A percentile compares a stretch with the other conserved stretches of the same genome.
Conservation (phyloP, 768 basidiomycete species). For the Leucocoprinus sp. region DNA sequence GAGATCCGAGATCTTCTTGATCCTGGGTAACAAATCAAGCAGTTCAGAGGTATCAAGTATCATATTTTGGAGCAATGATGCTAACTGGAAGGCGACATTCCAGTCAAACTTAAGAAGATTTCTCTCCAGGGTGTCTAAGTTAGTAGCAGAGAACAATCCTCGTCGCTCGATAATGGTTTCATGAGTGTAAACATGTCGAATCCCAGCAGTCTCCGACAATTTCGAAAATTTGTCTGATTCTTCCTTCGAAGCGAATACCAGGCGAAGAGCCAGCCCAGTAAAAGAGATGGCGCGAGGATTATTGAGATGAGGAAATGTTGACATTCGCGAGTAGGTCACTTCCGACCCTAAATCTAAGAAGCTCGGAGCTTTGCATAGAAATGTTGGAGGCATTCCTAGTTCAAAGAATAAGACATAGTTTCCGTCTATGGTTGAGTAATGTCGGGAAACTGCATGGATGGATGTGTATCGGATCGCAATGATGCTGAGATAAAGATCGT, state of each 20-base stretch:
- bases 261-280: conserved; percentile 42
- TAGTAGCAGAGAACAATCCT: conserved; percentile 33
- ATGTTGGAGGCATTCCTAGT: conserved; percentile 27
- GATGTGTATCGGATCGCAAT: conserved; percentile 39
- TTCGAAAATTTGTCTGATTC: conserved; percentile 31
- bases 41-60: conserved; percentile 46
- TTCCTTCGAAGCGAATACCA: conserved; percentile 30
- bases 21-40: conserved; percentile 28
- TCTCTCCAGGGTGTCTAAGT: conserved; percentile 21
- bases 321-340: background rate
- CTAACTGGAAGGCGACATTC: conserved; percentile 55
- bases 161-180: conserved; percentile 33
- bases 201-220: conserved; percentile 29
- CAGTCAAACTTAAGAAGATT: conserved; percentile 34
- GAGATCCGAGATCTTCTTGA: conserved; percentile 21
- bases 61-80: conserved; percentile 31
- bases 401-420: conserved; percentile 34
- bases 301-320: conserved; percentile 16
- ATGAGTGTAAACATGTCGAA: conserved; percentile 26
- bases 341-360: background rate
- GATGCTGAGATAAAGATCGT: conserved; percentile 18
- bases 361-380: background rate
- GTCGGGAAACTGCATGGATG: conserved; percentile 30
- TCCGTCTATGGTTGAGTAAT: conserved; percentile 21
- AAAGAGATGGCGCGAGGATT: conserved; percentile 38